Conservation (phyloP, 2,329 filamentous ascomycete species). For the Diaporthe citrichinensis region DNA sequence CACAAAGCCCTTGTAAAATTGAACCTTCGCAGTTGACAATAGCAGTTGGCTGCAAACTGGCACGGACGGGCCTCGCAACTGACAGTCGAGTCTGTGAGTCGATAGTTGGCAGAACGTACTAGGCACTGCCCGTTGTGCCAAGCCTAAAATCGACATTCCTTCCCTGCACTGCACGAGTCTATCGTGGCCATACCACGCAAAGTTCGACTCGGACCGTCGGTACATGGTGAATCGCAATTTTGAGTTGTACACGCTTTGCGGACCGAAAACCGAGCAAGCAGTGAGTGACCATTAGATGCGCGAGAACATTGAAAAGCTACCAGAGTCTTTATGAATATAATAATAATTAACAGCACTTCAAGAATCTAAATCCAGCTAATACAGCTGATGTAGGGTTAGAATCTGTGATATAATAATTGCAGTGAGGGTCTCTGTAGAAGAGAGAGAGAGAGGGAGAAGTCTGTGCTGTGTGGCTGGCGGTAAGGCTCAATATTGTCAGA, state of each 20-base stretch:
- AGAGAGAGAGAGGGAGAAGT: too few species aligned
- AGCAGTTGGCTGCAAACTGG: neutral
- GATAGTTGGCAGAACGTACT: neutral
- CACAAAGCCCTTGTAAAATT: neutral
- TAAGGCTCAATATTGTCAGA: too few species aligned
- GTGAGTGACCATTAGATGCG: neutral
- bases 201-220: neutral
- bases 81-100: neutral
- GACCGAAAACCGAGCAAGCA: neutral
- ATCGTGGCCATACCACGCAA: neutral
- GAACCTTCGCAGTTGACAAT: neutral
- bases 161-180: neutral
- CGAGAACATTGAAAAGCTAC: neutral
- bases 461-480: too few species aligned
- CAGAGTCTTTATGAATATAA: neutral
- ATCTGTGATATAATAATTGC: too few species aligned
- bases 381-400: too few species aligned
- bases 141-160: neutral
- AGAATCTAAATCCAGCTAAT: too few species aligned
- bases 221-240: neutral
- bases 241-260: neutral
- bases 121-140: neutral
- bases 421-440: too few species aligned
- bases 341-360: too few species aligned
- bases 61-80: neutral